phyloP scores from a whole-genome alignment of 2,329 filamentous ascomycete genomes.

The Boeremia lycopersici region DNA sequence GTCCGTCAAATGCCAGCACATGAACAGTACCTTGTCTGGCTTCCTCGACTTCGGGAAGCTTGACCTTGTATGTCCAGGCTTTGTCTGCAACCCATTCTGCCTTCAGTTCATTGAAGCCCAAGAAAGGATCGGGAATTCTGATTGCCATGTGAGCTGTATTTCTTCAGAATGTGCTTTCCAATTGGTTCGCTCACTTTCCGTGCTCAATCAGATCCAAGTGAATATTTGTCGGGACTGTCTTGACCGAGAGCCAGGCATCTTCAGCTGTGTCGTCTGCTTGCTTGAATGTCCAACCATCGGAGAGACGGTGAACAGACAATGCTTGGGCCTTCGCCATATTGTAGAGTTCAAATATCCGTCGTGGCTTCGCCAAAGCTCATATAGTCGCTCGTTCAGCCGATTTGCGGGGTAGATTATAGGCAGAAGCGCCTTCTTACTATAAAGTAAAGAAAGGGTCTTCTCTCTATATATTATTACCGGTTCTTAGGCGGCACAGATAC shows the following conservation, averaged over 20 bases:
- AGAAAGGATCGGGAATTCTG: constrained; percentile 58
- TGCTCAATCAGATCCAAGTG: constrained; percentile 56
- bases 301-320: constrained; percentile 40
- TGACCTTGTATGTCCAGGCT: constrained; percentile 54
- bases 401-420: constrained; percentile 12
- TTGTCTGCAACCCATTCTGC: constrained; percentile 58
- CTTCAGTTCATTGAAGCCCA: constrained; percentile 57
- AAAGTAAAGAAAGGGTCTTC: constrained; percentile 6
- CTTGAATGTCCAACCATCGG: constrained; percentile 54
- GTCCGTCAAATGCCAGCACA: constrained; percentile 66
- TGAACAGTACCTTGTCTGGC: constrained; percentile 40
- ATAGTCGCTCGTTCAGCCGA: not conserved
- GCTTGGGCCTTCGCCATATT: constrained; percentile 36
- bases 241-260: constrained; percentile 52
- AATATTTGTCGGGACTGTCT: constrained; percentile 55
- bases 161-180: not conserved
- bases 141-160: not conserved
- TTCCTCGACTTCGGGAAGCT: constrained; percentile 43
- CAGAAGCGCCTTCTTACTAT: constrained; percentile 3
- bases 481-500: constrained; percentile 8
- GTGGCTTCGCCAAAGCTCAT: not conserved
- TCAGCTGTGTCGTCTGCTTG: constrained; percentile 49
- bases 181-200: constrained; percentile 48
- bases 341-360: constrained; percentile 1
- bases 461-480: constrained; percentile 8